Base-by-base conservation (phyloP, 2,329 filamentous ascomycete species). In the Drechslera avenae region DNA sequence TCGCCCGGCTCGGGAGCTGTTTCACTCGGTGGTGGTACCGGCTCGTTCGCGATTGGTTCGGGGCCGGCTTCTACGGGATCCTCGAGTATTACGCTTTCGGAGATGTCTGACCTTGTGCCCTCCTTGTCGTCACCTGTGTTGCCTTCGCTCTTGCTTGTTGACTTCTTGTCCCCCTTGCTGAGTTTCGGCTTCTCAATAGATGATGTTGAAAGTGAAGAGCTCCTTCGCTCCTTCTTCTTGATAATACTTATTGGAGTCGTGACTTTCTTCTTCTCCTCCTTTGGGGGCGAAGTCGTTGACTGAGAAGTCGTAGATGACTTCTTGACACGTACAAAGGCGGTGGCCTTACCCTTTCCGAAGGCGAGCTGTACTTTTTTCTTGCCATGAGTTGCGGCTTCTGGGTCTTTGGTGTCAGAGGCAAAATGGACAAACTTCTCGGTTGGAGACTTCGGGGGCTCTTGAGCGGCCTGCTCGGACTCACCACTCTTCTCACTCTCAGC, bases 391-490 rank as follows among this genome's bases (percentile, higher is more conserved):
- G 37, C 39, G 30, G 66, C 56, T 52, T 71, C 70, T 67, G 67
- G 56, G 52, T 70, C 69, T 68, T 72, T 73, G 49, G 67, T 66
- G 66, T 73, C 69, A 69, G 69, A 65, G 43, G 69, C 63, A 59
- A 73, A 73, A 49, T 71, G 70, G 42, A 73, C 69, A 52, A 57
- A 64, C 50, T 73, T 73, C 35, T 58, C 54, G 30, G 55, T 63
- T 41, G 65, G 67, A 59, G 64, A 68, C 49, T 64, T 63, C 42
- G 61, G 62, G 65, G 67, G 58, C 57, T 63, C 54, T 64, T 64
- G 63, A 69, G 65, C 64, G 46, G 56, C 63, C 63, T 59, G 67
- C 66, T 71, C 68, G 60, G 65, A 71, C 68, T 71, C 69, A 71
- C 68, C 67, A 70, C 63, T 69, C 63, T 67, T 67, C 63, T 67